Evolutionary conservation across 139 green algal genomes (phyloP), one percentile per base, ranked within the genome.

Genomic region (Chlamydomonas incerta): DNA sequence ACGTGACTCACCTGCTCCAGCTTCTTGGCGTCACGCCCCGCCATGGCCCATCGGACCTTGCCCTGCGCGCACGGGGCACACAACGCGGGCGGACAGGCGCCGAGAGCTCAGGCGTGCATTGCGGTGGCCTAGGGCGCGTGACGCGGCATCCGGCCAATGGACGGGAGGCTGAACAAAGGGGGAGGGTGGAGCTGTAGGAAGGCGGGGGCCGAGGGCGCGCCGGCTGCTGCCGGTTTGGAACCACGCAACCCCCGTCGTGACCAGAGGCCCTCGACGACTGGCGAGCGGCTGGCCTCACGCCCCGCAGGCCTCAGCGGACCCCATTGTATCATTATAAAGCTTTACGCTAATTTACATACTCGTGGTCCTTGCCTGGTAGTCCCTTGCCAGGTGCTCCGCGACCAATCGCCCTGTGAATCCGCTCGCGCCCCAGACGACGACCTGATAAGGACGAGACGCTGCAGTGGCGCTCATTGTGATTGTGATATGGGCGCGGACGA

Each of bases 391-490:
- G 73, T 98, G 95, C 90, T 98, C 92, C n/a, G 85, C 92, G 0
- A 98, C 94, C 3, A 98, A 84, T 18, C 89, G 79, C 3, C 88
- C 88, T 5, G 91, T 97, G 72, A 96, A 96, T 29, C 95, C 95
- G 31, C 90, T 94, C 5, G 91, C 95, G 18, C 95, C 95, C 83
- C 88, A 97, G 0, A 98, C 90, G 2, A 97, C 91, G 0, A 98
- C 74, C 34, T 98, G 85, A 35, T 93, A 95, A 0, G 88, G 87
- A 11, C 90, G 74, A 11, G 62, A 5, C 6, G 77, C 65, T 23
- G 55, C 62, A 55, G 60, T n/a, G 0, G 69, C 52, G 24, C 73
- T 70, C 83, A 88, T 88, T 11, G 57, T 50, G 50, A 28, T 66
- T n/a, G 2, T 4, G 6, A 2, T 66, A 10, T 31, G 60, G 3